phyloP scores from a whole-genome alignment of 2,329 filamentous ascomycete species.

The Dothistroma septosporum region DNA sequence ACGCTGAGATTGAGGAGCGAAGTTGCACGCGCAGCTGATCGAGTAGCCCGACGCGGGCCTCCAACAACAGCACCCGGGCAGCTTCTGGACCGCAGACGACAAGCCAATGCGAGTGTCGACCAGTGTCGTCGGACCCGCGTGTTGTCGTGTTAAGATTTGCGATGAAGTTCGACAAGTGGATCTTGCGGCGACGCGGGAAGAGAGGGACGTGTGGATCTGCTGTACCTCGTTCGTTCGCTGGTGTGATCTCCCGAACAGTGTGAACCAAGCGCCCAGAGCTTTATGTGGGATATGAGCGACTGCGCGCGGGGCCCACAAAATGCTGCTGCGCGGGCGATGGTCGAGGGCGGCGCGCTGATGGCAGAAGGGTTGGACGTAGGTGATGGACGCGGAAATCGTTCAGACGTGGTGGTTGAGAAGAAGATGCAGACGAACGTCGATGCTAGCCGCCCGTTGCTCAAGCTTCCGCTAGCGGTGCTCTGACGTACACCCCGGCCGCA shows the following conservation, averaged over 20 bases:
- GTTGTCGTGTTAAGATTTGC: slow-evolving; percentile 13
- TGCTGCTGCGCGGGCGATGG: background rate
- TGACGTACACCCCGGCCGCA: background rate
- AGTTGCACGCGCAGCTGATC: slow-evolving; percentile 1
- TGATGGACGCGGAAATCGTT: background rate
- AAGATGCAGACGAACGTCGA: background rate
- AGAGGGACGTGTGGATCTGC: slow-evolving; percentile 1
- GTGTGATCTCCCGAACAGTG: background rate
- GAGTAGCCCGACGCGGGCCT: background rate
- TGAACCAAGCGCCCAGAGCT: background rate
- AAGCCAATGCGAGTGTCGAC: background rate
- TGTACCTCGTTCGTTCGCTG: background rate
- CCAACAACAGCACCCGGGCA: background rate
- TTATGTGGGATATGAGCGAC: background rate
- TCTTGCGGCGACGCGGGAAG: slow-evolving; percentile 4
- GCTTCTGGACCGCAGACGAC: background rate
- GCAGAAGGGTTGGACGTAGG: background rate
- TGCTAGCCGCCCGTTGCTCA: background rate
- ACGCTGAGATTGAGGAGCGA: background rate
- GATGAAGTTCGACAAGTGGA: slow-evolving; percentile 9
- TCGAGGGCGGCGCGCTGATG: background rate
- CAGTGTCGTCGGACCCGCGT: background rate
- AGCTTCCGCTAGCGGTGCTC: background rate
- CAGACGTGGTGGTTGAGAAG: background rate
- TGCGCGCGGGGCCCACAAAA: background rate